Base-by-base conservation (phyloP, 1,284 basidiomycete species). In the Coriolopsis trogii region DNA sequence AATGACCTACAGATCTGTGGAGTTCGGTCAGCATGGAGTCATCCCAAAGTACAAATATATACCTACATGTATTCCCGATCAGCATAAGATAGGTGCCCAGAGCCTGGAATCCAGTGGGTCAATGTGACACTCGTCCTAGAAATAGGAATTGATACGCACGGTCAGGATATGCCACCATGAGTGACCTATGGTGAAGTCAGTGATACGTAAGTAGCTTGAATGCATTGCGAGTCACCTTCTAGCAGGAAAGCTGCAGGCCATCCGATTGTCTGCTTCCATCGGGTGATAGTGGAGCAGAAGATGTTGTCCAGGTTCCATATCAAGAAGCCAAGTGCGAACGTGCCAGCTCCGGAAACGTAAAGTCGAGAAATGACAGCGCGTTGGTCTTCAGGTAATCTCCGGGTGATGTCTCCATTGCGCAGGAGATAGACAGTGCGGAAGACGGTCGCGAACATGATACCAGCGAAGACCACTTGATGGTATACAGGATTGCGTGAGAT, bases 111-210 rank as follows among this genome's bases (percentile, higher is more conserved):
- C 13, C 47, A 21, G 25, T 39, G 9, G 30, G 9, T 3, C 15
- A 20, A 20, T 21, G 36, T 41, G 20, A 36, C 30, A 42, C 15
- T 23, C 3, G 13, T 4, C n/a, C n/a, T 18, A 26, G 16, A 49
- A 33, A n/a, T 7, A 20, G 23, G 16, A n/a, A 4, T 8, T 3
- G n/a, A 42, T 29, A 57, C 73, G 49, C 52, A 82, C 81, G 10
- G 84, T 85, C n/a, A 87, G 69, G 16, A 86, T 60, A 67, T 88
- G 85, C 85, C 85, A 88, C 85, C 85, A 87, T 2, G 84, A 79
- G 61, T 88, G 85, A 8, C 83, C 82, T 82, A 39, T 3, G 13
- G n/a, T 6, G 20, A 1, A 4, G 18, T 58, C 7, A 50, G n/a
- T n/a, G n/a, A n/a, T n/a, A n/a, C n/a, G n/a, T n/a, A n/a, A n/a